Evolutionary conservation across 805 yeast species (phyloP).

Genomic region (Kazachstania africana): DNA sequence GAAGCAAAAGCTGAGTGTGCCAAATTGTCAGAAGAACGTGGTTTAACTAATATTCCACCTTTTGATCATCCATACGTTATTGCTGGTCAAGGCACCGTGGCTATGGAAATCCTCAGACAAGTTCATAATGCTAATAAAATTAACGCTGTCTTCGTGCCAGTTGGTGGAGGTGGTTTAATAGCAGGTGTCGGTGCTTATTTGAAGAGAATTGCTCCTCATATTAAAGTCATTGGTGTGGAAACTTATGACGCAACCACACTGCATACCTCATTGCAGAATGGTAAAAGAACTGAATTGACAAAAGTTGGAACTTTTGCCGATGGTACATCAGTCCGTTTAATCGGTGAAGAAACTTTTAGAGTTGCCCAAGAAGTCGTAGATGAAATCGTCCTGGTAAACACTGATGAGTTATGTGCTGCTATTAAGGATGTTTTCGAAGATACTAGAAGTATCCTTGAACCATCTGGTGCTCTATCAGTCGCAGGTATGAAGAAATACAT

Average conservation of each 20-base stretch:
- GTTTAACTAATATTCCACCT: conserved; percentile 89
- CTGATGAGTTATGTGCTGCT: conserved; percentile 95
- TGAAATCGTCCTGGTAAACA: conserved; percentile 71
- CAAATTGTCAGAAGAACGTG: conserved; percentile 54
- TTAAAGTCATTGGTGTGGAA: conserved; percentile 90
- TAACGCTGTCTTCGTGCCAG: conserved; percentile 80
- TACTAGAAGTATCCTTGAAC: conserved; percentile 87
- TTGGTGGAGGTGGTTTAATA: conserved; percentile 95
- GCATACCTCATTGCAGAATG: conserved; percentile 50
- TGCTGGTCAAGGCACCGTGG: conserved; percentile 98
- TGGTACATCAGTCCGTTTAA: conserved; percentile 87
- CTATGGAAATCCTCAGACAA: conserved; percentile 85
- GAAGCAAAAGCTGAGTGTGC: conserved; percentile 87
- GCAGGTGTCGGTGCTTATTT: conserved; percentile 86
- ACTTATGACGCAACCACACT: conserved; percentile 94
- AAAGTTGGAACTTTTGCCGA: conserved; percentile 96
- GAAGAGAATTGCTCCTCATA: conserved; percentile 95
- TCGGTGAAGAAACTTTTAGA: conserved; percentile 88
- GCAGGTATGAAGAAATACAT: conserved; percentile 89
- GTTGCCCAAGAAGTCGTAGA: conserved; percentile 72
- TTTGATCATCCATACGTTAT: conserved; percentile 96
- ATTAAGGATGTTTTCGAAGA: conserved; percentile 94
- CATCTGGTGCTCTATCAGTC: conserved; percentile 92
- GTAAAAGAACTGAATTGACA: conserved; percentile 43
- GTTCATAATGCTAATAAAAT: conserved; percentile 51